Evolutionary conservation across 805 yeast genomes (phyloP), one percentile per base, ranked within the genome.

Genomic region (Cyberlindnera amylophila): DNA sequence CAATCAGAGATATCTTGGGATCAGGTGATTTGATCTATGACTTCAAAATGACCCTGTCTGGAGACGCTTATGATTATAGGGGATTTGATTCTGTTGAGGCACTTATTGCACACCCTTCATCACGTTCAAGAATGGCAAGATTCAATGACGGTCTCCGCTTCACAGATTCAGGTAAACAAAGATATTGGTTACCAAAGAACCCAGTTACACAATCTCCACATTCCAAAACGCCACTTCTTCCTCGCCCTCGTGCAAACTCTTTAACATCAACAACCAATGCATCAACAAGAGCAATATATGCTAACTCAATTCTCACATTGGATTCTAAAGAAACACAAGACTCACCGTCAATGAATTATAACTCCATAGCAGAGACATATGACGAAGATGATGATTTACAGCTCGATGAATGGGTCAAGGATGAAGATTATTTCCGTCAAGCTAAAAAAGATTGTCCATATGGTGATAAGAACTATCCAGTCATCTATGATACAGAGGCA

Each of bases 61-160:
- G 93, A 3, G 81, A 79, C 42, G 71, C 72, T 40, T 91, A 93
- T 59, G 87, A 86, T 50, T 89, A 86, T 59, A 75, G 84, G 46
- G 79, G 79, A 43, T 91, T 89, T 65, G 96, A 90, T 58, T 80
- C 96, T 0, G 82, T 81, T 1, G 87, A 84, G 49, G 81, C 85
- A 0, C 54, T 77, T 34, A 71, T 82, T 23, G 80, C 83, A 3
- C 89, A 81, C 50, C 87, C 89, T 1, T 72, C 73, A n/a, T 74
- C 86, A 1, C 66, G 68, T 14, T 77, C 84, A 4, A 69, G 82
- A 48, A 72, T 74, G 71, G 81, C 81, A 36, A 72, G 95, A 46
- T 75, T 91, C 39, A 79, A 81, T 47, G 84, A 87, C 45, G 99
- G 99, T 0, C 62, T 90, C 42, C 64, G 99, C 34, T 88, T 86